Conservation (phyloP, 2,329 filamentous ascomycete genomes). For the Cucurbitaria berberidis region DNA sequence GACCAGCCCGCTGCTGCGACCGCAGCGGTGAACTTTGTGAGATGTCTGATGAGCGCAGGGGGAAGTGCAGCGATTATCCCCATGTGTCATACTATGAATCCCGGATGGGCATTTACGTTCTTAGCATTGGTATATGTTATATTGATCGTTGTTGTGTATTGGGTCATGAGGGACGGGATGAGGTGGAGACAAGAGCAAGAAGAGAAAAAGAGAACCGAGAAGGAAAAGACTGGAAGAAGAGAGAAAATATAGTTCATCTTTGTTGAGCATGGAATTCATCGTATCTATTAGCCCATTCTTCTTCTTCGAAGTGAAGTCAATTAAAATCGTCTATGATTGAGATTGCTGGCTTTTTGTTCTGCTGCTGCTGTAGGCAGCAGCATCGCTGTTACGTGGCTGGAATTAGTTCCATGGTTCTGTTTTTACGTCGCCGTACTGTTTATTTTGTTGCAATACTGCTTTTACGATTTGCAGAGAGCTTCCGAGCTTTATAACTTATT, state of each 20-base stretch:
- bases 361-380: too few relatives aligned
- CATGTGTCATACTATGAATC: constrained; percentile 52
- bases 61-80: constrained; percentile 48
- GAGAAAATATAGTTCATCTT: neutral
- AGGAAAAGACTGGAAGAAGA: constrained; percentile 2
- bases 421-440: too few relatives aligned
- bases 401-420: too few relatives aligned
- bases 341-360: too few relatives aligned
- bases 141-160: constrained; percentile 33
- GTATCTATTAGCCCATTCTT: too few relatives aligned
- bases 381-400: too few relatives aligned
- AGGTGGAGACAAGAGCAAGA: constrained; percentile 35
- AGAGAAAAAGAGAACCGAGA: constrained; percentile 19
- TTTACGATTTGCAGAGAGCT: too few relatives aligned
- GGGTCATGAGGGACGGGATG: constrained; percentile 42
- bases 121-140: constrained; percentile 37
- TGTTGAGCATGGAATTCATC: too few relatives aligned
- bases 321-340: too few relatives aligned
- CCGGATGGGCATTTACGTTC: constrained; percentile 56
- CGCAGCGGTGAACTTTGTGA: constrained; percentile 45
- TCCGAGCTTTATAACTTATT: too few relatives aligned
- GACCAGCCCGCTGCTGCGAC: constrained; percentile 50
- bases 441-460: too few relatives aligned
- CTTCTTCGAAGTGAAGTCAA: too few relatives aligned
- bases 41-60: constrained; percentile 48